These are phyloP conservation scores for Parastagonospora avenae DNA, from an alignment of 2,329 filamentous ascomycete genomes.

Conservation along the genomic window DNA sequence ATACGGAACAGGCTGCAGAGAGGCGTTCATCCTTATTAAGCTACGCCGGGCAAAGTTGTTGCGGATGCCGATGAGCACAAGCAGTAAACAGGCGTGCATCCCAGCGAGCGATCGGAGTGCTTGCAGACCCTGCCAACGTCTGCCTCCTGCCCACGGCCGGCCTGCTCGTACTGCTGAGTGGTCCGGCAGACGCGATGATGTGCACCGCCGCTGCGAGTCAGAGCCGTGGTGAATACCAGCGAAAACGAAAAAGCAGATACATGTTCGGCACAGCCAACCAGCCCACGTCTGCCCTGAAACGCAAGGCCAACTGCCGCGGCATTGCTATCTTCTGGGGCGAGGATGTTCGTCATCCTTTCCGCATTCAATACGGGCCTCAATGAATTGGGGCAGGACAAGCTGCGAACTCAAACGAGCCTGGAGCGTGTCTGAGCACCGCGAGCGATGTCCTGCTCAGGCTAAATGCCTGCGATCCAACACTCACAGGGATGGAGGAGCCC, in stretches of 20 bases:
- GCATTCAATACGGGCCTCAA: conserved; percentile 34
- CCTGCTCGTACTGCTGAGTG: conserved; percentile 25
- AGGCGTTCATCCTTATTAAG: conserved; percentile 27
- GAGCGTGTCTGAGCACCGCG: conserved; percentile 13
- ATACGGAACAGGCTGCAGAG: conserved; percentile 30
- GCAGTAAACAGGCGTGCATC: conserved; percentile 14
- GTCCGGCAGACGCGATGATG: conserved; percentile 42
- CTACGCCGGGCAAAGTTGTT: conserved; percentile 20
- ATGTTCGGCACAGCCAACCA: conserved; percentile 23
- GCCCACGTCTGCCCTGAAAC: conserved; percentile 39
- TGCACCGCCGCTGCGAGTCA: conserved; percentile 41
- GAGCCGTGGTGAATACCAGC: conserved; percentile 15
- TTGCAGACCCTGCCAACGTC: conserved; percentile 32
- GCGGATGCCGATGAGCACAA: conserved; percentile 19
- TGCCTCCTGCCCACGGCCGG: conserved; percentile 18
- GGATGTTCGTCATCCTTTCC: conserved; percentile 28
- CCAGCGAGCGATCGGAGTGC: conserved; percentile 35
- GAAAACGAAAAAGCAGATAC: conserved; percentile 23
- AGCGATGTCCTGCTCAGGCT: conserved; percentile 41
- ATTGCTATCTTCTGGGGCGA: conserved; percentile 10
- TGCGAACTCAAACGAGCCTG: conserved; percentile 6
- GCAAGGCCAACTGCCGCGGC: conserved; percentile 33
- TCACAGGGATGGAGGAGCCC: conserved; percentile 40
- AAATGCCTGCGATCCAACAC: conserved; percentile 35
- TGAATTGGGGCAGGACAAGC: conserved; percentile 34